Percentiles rank a stretch among this genome's conserved stretches.
These are phyloP conservation scores for Ogataea naganishii DNA, from an alignment of 805 yeast species.

Conservation along the genomic window DNA sequence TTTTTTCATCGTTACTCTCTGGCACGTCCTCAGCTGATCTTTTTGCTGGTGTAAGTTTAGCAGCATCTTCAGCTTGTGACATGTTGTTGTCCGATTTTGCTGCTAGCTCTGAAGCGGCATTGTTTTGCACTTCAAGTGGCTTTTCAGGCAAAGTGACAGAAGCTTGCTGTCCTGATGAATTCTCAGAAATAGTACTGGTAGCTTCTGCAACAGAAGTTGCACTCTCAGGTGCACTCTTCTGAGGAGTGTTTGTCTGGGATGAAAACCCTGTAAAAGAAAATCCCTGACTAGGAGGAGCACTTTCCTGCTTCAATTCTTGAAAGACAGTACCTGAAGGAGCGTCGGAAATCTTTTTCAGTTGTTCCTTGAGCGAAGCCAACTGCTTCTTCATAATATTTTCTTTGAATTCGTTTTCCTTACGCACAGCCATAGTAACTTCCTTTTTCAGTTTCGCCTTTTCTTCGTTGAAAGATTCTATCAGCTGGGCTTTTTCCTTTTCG, in stretches of 20 bases:
- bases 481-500: slow-evolving; percentile 12
- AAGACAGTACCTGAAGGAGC: slow-evolving; percentile 1
- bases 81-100: too few species aligned
- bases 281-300: background rate
- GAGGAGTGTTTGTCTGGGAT: too few species aligned
- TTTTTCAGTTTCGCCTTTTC: slow-evolving; percentile 31
- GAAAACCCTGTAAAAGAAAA: too few species aligned
- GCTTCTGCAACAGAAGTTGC: background rate
- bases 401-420: slow-evolving; percentile 52
- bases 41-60: too few species aligned
- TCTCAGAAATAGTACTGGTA: too few species aligned
- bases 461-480: slow-evolving; percentile 11
- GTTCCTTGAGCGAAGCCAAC: slow-evolving; percentile 40
- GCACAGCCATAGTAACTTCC: slow-evolving; percentile 39
- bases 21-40: too few species aligned
- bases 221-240: slow-evolving; percentile 1
- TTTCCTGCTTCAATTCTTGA: slow-evolving; percentile 1
- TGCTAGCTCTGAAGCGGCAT: too few species aligned
- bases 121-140: too few species aligned
- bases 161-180: too few species aligned
- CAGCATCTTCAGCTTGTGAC: too few species aligned
- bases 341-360: slow-evolving; percentile 13
- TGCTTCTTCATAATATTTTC: slow-evolving; percentile 45
- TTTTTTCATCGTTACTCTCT: too few species aligned
- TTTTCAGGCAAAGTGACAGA: too few species aligned